Conservation (phyloP, 106 monocot genomes). For the Acorus gramineus region DNA sequence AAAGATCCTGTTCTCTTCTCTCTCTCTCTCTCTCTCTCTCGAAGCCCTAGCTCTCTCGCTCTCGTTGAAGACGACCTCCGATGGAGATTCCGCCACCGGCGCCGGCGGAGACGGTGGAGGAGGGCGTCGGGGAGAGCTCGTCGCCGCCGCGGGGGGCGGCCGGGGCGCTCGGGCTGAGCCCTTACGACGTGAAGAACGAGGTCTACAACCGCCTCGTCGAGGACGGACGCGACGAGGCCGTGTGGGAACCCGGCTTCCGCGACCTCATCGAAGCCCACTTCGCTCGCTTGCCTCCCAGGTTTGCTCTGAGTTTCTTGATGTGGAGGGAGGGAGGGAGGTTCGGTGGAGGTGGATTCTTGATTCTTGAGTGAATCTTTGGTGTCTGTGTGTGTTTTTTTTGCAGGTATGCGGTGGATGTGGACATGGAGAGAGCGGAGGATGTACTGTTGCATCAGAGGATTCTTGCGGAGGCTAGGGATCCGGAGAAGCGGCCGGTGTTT, state of each 20-base stretch:
- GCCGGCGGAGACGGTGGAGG: constrained; percentile 36
- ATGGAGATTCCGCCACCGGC: background rate
- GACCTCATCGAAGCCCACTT: constrained; percentile 66
- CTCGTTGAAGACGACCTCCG: background rate
- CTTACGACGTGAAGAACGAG: constrained; percentile 32
- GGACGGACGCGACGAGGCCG: constrained; percentile 50
- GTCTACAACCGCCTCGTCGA: constrained; percentile 60
- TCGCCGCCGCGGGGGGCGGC: constrained; percentile 36
- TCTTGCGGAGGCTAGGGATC: constrained; percentile 57
- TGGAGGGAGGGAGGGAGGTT: background rate
- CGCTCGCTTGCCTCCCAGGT: constrained; percentile 61
- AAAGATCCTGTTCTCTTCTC: too few species aligned
- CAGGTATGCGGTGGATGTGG: constrained; percentile 64
- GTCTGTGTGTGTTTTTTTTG: constrained; percentile 2
- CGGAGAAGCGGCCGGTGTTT: constrained; percentile 57
- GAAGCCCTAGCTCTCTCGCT: background rate
- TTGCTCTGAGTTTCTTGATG: background rate
- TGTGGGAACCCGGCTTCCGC: constrained; percentile 41
- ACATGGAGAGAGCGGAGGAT: constrained; percentile 67
- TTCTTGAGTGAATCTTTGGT: background rate
- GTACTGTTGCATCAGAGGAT: constrained; percentile 66
- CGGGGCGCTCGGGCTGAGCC: constrained; percentile 5
- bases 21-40: too few species aligned
- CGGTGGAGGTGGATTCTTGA: background rate
- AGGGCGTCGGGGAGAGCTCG: constrained; percentile 61